Conservation (phyloP, 495 filamentous ascomycete species). For the Paragyromitra xinjiangensis region DNA sequence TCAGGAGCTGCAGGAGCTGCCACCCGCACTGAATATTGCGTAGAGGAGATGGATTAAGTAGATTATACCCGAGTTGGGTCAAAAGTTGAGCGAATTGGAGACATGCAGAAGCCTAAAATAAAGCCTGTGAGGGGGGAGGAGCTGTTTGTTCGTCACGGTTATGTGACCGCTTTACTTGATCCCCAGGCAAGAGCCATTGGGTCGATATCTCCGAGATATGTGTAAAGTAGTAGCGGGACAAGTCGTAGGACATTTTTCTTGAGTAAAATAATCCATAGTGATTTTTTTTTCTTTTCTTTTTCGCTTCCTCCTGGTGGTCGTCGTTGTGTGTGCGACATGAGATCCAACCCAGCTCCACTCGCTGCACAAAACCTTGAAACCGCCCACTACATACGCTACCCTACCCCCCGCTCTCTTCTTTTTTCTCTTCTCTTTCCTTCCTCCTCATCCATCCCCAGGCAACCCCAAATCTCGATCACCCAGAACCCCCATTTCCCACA, state of each 20-base stretch:
- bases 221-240: constrained; percentile 21
- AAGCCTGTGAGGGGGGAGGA: constrained; percentile 34
- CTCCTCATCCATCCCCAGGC: constrained; percentile 36
- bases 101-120: constrained; percentile 39
- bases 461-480: constrained; percentile 29
- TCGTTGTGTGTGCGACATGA: constrained; percentile 49
- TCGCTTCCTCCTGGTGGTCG: constrained; percentile 24
- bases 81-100: constrained; percentile 45
- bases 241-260: constrained; percentile 19
- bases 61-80: constrained; percentile 44
- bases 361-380: constrained; percentile 47
- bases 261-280: constrained; percentile 28
- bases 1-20: constrained; percentile 33
- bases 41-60: constrained; percentile 48
- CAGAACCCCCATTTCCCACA: constrained; percentile 48
- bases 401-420: constrained; percentile 30
- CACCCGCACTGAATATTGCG: constrained; percentile 41
- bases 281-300: constrained; percentile 15
- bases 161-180: constrained; percentile 29
- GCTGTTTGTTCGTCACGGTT: constrained; percentile 35
- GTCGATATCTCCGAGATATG: constrained; percentile 35
- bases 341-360: constrained; percentile 37
- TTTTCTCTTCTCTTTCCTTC: constrained; percentile 21
- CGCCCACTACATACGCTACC: constrained; percentile 43
- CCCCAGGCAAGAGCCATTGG: constrained; percentile 23